Conservation (phyloP, 208 protist genomes). For the Giardia duodenalis region DNA sequence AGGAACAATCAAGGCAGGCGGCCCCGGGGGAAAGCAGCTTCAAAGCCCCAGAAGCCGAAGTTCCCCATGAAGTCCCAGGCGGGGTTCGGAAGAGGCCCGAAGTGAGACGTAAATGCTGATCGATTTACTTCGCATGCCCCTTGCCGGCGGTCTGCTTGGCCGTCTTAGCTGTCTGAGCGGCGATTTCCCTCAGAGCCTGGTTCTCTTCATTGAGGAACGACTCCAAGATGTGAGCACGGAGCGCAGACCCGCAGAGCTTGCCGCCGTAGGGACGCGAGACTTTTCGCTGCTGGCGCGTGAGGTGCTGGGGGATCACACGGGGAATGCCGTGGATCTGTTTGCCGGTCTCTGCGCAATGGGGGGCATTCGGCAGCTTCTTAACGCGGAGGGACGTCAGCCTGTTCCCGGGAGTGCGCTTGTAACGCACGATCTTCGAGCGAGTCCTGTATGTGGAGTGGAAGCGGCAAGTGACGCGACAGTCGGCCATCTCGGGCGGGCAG, state of each 20-base stretch:
- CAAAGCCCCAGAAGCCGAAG: neutral
- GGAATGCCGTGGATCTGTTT: neutral
- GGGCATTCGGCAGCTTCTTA: neutral
- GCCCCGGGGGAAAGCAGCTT: neutral
- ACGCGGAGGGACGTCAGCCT: neutral
- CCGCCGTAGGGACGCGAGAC: conserved; percentile 34
- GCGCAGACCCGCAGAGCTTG: neutral
- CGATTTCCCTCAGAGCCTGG: neutral
- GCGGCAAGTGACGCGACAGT: neutral
- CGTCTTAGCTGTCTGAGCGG: neutral
- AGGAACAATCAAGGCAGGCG: neutral
- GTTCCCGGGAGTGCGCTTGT: neutral
- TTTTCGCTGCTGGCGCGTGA: neutral
- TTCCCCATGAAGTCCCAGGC: neutral
- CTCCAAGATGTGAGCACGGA: neutral
- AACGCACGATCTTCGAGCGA: neutral
- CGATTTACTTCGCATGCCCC: too few species aligned
- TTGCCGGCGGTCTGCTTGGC: too few species aligned
- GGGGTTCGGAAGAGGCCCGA: too few species aligned
- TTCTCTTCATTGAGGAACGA: conserved; percentile 32
- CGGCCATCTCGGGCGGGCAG: neutral
- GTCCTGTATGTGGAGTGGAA: conserved; percentile 23
- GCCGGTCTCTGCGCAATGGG: neutral
- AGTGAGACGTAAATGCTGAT: too few species aligned
- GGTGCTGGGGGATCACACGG: neutral